Evolutionary conservation across 345 rosid genomes (phyloP).

Genomic region (Euphorbia pulcherrima): DNA sequence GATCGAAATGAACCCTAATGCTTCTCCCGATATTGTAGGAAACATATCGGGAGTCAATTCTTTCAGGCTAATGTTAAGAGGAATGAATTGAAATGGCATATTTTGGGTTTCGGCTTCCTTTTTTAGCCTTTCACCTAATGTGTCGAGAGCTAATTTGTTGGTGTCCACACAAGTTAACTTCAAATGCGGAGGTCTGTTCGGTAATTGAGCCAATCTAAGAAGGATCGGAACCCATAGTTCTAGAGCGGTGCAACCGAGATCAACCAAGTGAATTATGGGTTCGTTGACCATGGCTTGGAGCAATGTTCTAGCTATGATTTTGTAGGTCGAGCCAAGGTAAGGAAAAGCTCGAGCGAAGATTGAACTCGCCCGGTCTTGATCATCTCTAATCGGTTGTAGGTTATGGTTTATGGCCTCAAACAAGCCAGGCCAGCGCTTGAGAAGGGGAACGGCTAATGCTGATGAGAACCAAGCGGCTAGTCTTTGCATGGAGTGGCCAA

Average conservation of each 20-base stretch:
- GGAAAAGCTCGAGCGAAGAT: conserved; percentile 30
- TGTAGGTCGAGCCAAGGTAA: conserved; percentile 29
- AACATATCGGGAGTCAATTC: conserved; percentile 38
- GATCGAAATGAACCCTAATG: conserved; percentile 40
- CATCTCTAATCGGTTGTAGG: conserved; percentile 7
- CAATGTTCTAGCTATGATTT: conserved; percentile 24
- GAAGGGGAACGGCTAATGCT: conserved; percentile 40
- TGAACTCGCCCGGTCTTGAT: conserved; percentile 8
- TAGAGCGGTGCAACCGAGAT: conserved; percentile 39
- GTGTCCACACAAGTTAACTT: conserved; percentile 36
- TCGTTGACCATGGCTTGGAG: conserved; percentile 30
- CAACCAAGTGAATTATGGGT: conserved; percentile 38
- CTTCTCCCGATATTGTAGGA: conserved; percentile 35
- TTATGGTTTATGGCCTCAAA: conserved; percentile 35
- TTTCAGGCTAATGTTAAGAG: conserved; percentile 27
- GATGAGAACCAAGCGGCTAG: conserved; percentile 42
- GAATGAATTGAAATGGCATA: conserved; percentile 43
- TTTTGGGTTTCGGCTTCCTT: conserved; percentile 41
- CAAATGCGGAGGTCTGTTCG: conserved; percentile 32
- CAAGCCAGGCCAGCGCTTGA: conserved; percentile 52
- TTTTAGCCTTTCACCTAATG: conserved; percentile 30
- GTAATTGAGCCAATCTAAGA: conserved; percentile 27
- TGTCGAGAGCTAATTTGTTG: conserved; percentile 24
- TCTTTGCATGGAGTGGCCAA: conserved; percentile 53
- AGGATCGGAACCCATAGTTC: conserved; percentile 40